Percentiles rank a stretch among this genome's conserved stretches.
phyloP scores from a whole-genome alignment of 208 protist species.

The Leishmania guyanensis region DNA sequence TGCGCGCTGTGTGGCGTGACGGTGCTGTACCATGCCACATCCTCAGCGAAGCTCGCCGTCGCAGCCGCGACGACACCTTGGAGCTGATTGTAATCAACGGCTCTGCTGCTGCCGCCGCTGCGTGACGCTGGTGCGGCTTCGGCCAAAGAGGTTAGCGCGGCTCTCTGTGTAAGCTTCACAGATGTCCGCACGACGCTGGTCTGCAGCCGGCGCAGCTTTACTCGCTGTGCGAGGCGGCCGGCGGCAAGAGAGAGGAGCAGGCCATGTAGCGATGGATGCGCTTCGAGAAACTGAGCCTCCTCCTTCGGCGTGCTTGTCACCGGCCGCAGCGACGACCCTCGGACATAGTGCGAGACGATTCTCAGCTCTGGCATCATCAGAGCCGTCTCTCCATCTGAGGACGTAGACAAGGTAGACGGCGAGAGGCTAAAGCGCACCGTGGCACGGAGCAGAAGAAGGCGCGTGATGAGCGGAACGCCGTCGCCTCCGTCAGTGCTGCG shows the following conservation, averaged over 20 bases:
- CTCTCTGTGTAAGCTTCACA: slow-evolving; percentile 15
- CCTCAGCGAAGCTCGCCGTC: slow-evolving; percentile 28
- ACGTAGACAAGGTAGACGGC: not conserved
- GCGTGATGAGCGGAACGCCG: slow-evolving; percentile 32
- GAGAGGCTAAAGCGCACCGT: slow-evolving; percentile 17
- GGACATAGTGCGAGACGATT: slow-evolving; percentile 24
- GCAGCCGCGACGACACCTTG: slow-evolving; percentile 22
- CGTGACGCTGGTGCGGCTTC: not conserved
- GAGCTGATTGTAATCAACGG: slow-evolving; percentile 1
- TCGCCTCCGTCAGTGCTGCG: not conserved
- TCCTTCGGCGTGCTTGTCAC: slow-evolving; percentile 32
- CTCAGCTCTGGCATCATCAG: slow-evolving; percentile 13
- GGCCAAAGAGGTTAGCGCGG: not conserved
- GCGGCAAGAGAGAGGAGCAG: slow-evolving; percentile 36
- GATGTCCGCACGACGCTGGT: slow-evolving; percentile 15
- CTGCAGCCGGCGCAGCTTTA: slow-evolving; percentile 18
- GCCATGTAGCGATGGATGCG: slow-evolving; percentile 25
- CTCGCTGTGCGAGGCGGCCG: slow-evolving; percentile 24
- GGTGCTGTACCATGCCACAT: slow-evolving; percentile 23
- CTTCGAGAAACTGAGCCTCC: slow-evolving; percentile 20
- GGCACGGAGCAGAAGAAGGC: slow-evolving; percentile 28
- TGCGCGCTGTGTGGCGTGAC: slow-evolving; percentile 9
- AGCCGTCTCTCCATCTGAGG: not conserved
- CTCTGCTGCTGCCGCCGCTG: not conserved
- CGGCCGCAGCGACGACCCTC: not conserved